phyloP scores from a whole-genome alignment of 2,329 filamentous ascomycete genomes.

The Chalaropsis ovoidea region DNA sequence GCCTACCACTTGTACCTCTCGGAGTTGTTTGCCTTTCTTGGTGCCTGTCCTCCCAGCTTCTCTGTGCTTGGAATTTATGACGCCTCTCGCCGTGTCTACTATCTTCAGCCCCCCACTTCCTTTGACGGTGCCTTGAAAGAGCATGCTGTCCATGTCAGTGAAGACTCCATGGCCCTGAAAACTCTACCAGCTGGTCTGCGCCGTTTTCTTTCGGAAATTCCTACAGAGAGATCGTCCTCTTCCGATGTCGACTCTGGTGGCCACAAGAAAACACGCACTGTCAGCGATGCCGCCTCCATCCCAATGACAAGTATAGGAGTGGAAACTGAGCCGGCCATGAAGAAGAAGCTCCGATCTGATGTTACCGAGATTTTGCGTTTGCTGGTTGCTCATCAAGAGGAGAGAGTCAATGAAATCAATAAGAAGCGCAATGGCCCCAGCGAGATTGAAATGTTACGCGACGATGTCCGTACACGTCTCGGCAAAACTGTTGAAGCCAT shows the following conservation, averaged over 20 bases:
- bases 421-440: background rate
- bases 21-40: slow-evolving; percentile 22
- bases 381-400: slow-evolving; percentile 21
- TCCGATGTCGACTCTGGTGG: background rate
- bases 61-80: slow-evolving; percentile 24
- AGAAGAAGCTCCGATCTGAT: slow-evolving; percentile 24
- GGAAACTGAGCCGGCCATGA: slow-evolving; percentile 24
- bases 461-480: slow-evolving; percentile 15
- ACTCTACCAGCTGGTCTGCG: slow-evolving; percentile 24
- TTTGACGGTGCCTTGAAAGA: slow-evolving; percentile 19
- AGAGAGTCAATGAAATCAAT: slow-evolving; percentile 11
- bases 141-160: background rate
- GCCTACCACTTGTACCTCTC: slow-evolving; percentile 22
- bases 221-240: background rate
- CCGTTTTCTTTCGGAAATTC: slow-evolving; percentile 22
- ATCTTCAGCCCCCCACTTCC: slow-evolving; percentile 24
- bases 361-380: slow-evolving; percentile 23
- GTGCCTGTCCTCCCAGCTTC: slow-evolving; percentile 21
- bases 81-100: slow-evolving; percentile 24
- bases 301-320: slow-evolving; percentile 17
- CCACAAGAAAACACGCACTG: background rate
- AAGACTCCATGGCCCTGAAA: slow-evolving; percentile 3
- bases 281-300: background rate
- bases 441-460: slow-evolving; percentile 19
- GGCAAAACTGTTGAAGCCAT: slow-evolving; percentile 15